Evolutionary conservation across 108 stramenopile species (phyloP), one percentile per base, ranked within the genome.

Genomic region (Skeletonema potamos): DNA sequence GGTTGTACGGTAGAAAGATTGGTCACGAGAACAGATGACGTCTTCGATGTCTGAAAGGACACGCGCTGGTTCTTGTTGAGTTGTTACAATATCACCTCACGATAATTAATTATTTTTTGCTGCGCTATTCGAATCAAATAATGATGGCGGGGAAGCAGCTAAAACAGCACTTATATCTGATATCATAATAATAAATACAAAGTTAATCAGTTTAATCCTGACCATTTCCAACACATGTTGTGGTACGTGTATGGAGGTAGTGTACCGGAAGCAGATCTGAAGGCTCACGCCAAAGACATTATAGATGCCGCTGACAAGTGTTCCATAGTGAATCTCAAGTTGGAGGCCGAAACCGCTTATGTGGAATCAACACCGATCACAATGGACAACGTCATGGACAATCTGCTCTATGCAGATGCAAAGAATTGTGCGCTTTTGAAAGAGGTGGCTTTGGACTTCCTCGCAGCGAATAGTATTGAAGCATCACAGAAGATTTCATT

Each of bases 231-330:
- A 15, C 7, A 28, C 28, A 54, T 72, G 62, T 43, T 72, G 32
- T 1, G 54, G 8, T 41, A 65, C 32, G 37, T 72, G 4, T 64
- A 72, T 36, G 71, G 71, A 7, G 41, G 64, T 22, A 65, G 1
- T 0, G 58, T 72, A n/a, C 32, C 51, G 8, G 27, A 18, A 3
- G 20, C 36, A 7, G 54, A 64, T 24, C 55, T 64, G 63, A 48
- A 1, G 30, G 63, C 17, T 17, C 20, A 65, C 33, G 63, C 71
- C 0, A 72, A 55, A 20, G 27, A 10, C 6, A 54, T 72, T 30
- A 54, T 72, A 9, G 63, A 65, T 27, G 64, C 71, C 10, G 27
- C 71, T 8, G 63, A 64, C 22, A 65, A 65, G 15, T 72, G 56
- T 57, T 44, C 46, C 2, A 27, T 64, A 41, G 29, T 33, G 20